Evolutionary conservation across 2,329 filamentous ascomycete species (phyloP).

Genomic region (Fusarium nanum): DNA sequence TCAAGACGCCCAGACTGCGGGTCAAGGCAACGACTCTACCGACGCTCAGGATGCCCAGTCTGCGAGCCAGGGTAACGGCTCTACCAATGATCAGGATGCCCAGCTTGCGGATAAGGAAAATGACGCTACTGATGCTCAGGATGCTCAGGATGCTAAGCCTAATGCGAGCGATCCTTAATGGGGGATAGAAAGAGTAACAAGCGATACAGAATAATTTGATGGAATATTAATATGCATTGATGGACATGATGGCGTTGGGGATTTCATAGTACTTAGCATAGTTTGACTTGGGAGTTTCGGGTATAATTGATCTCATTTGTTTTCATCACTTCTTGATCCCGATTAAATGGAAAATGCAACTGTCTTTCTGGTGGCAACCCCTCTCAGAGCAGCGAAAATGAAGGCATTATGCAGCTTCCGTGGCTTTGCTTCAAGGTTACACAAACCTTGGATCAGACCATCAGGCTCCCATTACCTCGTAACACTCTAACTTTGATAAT

Average conservation of each 20-base stretch:
- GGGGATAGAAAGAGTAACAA: too few relatives aligned
- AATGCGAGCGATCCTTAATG: too few relatives aligned
- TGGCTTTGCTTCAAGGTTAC: background rate
- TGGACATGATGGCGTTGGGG: background rate
- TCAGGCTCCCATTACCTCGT: background rate
- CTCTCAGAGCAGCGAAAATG: background rate
- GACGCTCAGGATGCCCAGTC: too few relatives aligned
- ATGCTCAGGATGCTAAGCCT: too few relatives aligned
- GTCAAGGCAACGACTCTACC: too few relatives aligned
- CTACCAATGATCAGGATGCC: too few relatives aligned
- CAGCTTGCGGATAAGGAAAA: too few relatives aligned
- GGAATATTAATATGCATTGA: background rate
- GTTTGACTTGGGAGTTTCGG: background rate
- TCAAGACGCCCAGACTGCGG: too few relatives aligned
- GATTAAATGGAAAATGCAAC: fast-evolving
- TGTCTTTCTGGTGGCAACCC: background rate
- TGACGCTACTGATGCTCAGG: too few relatives aligned
- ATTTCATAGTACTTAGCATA: background rate
- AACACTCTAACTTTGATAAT: background rate
- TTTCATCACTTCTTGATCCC: background rate
- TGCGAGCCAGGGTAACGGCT: too few relatives aligned
- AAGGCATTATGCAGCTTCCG: background rate
- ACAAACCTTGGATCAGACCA: background rate
- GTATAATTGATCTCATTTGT: background rate
- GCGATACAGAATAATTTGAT: background rate